Evolutionary conservation across 2,329 filamentous ascomycete species (phyloP).

Genomic region (Daldinia sp.): DNA sequence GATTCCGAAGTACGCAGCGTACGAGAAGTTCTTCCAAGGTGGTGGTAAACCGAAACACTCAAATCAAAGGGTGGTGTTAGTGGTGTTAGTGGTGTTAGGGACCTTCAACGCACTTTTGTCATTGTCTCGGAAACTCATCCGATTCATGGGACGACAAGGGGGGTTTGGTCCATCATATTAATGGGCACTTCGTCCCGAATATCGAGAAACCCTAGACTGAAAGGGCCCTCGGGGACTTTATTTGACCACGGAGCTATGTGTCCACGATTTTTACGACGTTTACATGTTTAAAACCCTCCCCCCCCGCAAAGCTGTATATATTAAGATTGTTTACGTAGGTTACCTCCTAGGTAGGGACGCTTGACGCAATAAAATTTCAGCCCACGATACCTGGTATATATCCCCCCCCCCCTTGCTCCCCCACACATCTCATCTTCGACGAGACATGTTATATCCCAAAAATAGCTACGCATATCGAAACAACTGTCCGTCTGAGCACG

Average conservation of each 20-base stretch:
- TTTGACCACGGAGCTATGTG: slow-evolving; percentile 1
- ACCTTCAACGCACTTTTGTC: too few species aligned
- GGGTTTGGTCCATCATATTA: background rate
- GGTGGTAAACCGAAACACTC: slow-evolving; percentile 24
- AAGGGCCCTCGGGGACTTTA: background rate
- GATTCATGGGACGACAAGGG: background rate
- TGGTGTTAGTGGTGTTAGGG: background rate
- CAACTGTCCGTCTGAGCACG: slow-evolving; percentile 6
- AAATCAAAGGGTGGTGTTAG: background rate
- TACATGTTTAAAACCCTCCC: slow-evolving; percentile 1
- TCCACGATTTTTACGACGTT: slow-evolving; percentile 11
- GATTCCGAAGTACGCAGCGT: slow-evolving; percentile 27
- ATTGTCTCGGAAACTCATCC: background rate
- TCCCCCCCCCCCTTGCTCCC: slow-evolving; percentile 4
- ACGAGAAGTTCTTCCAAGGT: slow-evolving; percentile 39
- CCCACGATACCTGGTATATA: slow-evolving; percentile 8
- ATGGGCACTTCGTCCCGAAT: background rate
- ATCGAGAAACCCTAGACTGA: slow-evolving; percentile 10
- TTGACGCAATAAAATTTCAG: slow-evolving; percentile 8
- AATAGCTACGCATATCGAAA: slow-evolving; percentile 28
- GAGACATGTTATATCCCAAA: slow-evolving; percentile 26
- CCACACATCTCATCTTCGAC: slow-evolving; percentile 11
- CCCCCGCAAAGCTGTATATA: slow-evolving; percentile 17
- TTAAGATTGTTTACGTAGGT: slow-evolving; percentile 8
- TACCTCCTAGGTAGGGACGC: background rate